Evolutionary conservation across 495 filamentous ascomycete species (phyloP).

Genomic region (Hyaloscypha finlandica): DNA sequence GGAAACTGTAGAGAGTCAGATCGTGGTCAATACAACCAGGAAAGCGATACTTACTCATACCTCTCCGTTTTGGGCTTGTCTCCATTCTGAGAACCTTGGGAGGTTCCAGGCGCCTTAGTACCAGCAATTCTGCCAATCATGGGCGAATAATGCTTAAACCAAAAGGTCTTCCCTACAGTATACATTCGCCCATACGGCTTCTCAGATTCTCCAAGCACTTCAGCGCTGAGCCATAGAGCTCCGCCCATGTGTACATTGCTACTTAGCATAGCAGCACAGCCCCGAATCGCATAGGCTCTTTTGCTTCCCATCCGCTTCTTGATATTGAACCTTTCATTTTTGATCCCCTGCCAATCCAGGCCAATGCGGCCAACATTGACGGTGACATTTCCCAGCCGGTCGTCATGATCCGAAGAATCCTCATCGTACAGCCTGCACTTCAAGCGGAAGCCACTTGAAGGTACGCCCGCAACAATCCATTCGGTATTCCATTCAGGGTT

Average conservation of each 20-base stretch:
- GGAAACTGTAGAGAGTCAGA: constrained; percentile 61
- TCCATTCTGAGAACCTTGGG: constrained; percentile 13
- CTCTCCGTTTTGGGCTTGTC: constrained; percentile 54
- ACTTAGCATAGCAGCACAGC: constrained; percentile 58
- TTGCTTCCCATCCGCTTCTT: constrained; percentile 86
- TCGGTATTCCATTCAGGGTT: constrained; percentile 81
- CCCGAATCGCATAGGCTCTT: constrained; percentile 73
- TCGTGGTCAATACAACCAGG: neutral
- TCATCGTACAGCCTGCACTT: constrained; percentile 88
- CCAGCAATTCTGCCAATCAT: constrained; percentile 83
- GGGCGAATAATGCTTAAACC: constrained; percentile 84
- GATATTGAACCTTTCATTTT: constrained; percentile 65
- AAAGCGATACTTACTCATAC: constrained; percentile 63
- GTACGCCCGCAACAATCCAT: constrained; percentile 88
- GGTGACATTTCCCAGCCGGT: constrained; percentile 81
- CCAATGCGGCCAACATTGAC: constrained; percentile 58
- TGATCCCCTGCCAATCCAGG: constrained; percentile 68
- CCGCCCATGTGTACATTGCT: constrained; percentile 55
- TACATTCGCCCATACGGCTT: constrained; percentile 76
- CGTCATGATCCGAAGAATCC: constrained; percentile 83
- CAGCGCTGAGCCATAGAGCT: constrained; percentile 64
- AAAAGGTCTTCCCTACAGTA: constrained; percentile 73
- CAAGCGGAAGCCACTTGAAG: constrained; percentile 72
- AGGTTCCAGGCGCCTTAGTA: constrained; percentile 62
- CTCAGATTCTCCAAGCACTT: constrained; percentile 74